Base-by-base conservation (phyloP, 2,329 filamentous ascomycete genomes). In the Truncatella angustata region DNA sequence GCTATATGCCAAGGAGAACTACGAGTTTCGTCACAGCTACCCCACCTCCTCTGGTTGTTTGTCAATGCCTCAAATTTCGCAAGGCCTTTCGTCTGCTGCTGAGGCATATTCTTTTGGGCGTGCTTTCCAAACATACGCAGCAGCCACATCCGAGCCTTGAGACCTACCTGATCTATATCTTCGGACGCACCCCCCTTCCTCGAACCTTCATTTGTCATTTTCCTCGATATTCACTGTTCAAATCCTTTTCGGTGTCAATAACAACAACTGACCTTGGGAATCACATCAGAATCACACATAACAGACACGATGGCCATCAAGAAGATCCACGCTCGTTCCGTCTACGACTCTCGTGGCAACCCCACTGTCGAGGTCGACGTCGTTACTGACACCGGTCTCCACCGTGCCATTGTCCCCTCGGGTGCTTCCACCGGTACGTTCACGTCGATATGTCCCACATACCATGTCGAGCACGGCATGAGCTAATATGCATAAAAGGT, bases 331-430 rank as follows among this genome's bases (percentile, higher is more conserved):
- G 90, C 89, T 70, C 89, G 94, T 72, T 92, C 88, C 70, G 91
- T 99, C 81, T 99, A 93, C 85, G 94, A 99, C 85, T 97, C 94
- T 74, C 93, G 94, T 72, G 85, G 85, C 73, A 99, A 99, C 87
- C 94, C 94, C 69, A 99, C 94, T 72, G 93, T 97, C 70, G 93
- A 97, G 84, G 93, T 97, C 68, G 93, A 97, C 73, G 85, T 97
- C 66, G 88, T 96, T 78, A 97, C 92, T 66, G 91, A 96, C 80
- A 95, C 89, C 66, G 93, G 93, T 70, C 87, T 97, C 59, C 92
- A 97, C 86, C 91, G 93, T 71, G 92, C 93, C 73, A 97, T 97
- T 72, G 93, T 97, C 59, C 93, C 93, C 67, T 97, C 92, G 62
- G 93, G 93, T 74, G 93, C 93, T 68, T 97, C 93, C 66, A 97